Evolutionary conservation across 306 rosid genomes (phyloP).

Genomic region (Fagus sylvatica): DNA sequence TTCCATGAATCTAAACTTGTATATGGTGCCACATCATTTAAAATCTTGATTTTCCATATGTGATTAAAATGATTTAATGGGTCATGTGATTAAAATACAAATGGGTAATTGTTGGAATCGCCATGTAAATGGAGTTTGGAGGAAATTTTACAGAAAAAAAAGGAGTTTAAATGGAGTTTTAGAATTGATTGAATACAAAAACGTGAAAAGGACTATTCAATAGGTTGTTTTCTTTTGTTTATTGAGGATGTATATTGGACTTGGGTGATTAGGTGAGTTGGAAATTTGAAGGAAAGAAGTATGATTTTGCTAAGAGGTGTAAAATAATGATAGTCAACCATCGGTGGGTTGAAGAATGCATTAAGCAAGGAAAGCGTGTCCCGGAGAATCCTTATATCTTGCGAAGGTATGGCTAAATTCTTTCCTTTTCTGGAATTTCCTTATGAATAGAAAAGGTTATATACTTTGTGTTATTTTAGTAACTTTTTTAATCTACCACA

Average conservation of each 20-base stretch:
- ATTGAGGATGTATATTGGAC: background rate
- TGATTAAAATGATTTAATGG: no score
- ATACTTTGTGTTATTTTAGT: background rate
- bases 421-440: background rate
- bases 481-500: background rate
- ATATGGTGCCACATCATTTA: no score
- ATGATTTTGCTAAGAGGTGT: slow-evolving; percentile 55
- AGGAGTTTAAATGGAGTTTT: background rate
- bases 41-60: no score
- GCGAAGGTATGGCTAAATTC: slow-evolving; percentile 51
- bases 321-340: slow-evolving; percentile 59
- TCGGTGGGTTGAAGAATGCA: slow-evolving; percentile 85
- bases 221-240: slow-evolving; percentile 2
- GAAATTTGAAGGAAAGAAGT: slow-evolving; percentile 72
- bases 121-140: no score
- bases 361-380: slow-evolving; percentile 67
- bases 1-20: no score
- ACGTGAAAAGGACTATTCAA: background rate
- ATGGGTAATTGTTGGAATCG: no score
- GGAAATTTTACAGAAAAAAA: no score
- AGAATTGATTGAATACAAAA: background rate
- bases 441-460: background rate
- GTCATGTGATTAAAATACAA: no score
- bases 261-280: slow-evolving; percentile 62
- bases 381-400: slow-evolving; percentile 60